A percentile compares a stretch with the other conserved stretches of the same genome.
phyloP scores from a whole-genome alignment of 352 stramenopile genomes.

The Phytophthora podocarpi region DNA sequence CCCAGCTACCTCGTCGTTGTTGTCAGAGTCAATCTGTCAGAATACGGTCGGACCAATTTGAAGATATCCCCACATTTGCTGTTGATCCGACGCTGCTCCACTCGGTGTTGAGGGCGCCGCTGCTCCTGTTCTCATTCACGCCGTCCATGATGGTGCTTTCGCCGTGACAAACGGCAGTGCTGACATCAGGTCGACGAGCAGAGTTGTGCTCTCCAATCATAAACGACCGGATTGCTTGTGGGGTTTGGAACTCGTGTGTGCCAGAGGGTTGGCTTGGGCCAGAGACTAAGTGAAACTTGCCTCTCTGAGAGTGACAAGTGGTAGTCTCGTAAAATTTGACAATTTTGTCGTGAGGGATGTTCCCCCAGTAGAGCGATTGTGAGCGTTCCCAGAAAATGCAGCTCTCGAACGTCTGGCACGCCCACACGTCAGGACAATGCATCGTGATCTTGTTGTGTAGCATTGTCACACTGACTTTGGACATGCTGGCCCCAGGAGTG shows the following conservation, averaged over 20 bases:
- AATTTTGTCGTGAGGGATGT: background rate
- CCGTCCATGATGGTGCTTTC: background rate
- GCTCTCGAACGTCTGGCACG: background rate
- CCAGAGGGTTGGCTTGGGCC: background rate
- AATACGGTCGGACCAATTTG: no score
- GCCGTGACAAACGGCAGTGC: background rate
- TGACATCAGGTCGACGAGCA: background rate
- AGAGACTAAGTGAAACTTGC: background rate
- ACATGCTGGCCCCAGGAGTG: no score
- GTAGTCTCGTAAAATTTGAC: background rate
- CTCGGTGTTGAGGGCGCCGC: background rate
- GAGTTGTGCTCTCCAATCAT: background rate
- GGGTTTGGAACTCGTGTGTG: background rate
- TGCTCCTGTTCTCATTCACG: no score
- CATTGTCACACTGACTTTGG: no score
- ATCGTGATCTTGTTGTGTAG: no score
- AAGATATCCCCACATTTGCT: no score
- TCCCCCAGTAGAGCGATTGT: background rate
- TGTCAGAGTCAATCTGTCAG: no score
- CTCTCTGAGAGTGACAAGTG: background rate
- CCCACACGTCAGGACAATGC: no score
- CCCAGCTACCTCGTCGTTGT: no score
- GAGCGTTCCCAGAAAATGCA: background rate
- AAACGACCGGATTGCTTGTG: background rate
- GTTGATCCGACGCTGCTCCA: background rate